Conservation (phyloP, 2,329 filamentous ascomycete genomes). For the Ambrosiella xylebori region DNA sequence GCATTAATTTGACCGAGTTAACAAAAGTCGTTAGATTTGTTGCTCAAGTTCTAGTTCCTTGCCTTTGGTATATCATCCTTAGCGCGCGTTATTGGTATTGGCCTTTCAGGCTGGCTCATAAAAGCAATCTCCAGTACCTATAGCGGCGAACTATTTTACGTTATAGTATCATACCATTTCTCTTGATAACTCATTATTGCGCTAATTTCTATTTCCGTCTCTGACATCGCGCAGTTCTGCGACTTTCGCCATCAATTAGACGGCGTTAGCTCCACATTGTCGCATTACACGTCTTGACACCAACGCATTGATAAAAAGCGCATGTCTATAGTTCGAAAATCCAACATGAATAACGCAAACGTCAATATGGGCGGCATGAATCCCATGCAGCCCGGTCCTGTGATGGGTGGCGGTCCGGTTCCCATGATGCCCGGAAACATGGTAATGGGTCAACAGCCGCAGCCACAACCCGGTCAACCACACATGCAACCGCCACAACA, state of each 20-base stretch:
- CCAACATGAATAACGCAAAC: conserved; percentile 37
- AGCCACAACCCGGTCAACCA: conserved; percentile 22
- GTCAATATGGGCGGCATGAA: conserved; percentile 50
- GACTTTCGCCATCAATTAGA: neutral
- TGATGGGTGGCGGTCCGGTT: conserved; percentile 30
- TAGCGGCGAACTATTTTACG: neutral
- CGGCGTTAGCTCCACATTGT: neutral
- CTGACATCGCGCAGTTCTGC: neutral
- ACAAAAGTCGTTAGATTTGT: neutral
- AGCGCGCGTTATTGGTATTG: neutral
- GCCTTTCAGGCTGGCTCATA: neutral
- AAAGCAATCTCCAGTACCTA: neutral
- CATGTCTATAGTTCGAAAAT: neutral
- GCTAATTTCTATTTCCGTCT: neutral
- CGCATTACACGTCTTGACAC: neutral
- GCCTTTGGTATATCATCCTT: neutral
- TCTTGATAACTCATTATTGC: neutral
- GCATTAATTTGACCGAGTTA: neutral
- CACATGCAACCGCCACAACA: conserved; percentile 3
- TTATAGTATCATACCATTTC: neutral
- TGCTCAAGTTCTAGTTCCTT: neutral
- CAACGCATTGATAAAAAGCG: neutral
- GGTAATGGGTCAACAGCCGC: conserved; percentile 12
- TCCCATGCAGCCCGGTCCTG: conserved; percentile 47
- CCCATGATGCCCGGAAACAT: conserved; percentile 7